Evolutionary conservation across 176 grass and related monocot genomes (phyloP), one percentile per base, ranked within the genome.

Genomic region (Oryza glaberrima): DNA sequence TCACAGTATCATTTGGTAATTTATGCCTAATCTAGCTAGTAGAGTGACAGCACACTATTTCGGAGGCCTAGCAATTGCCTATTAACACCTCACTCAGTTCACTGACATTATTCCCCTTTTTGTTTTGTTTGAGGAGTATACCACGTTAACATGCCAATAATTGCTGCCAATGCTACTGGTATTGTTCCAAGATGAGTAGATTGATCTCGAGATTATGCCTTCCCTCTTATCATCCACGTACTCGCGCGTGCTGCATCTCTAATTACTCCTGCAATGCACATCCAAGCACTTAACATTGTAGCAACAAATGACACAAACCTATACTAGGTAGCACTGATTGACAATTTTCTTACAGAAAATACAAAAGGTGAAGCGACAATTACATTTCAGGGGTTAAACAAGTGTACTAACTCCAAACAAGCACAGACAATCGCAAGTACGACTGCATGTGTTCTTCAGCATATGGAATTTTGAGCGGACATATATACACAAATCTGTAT

Each of bases 171-270:
- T 9, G 17, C 19, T 60, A 60, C 17, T n/a, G 6, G 56, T 9
- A n/a, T 22, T 60, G 56, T 60, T 60, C 56, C 56, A 60, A 60
- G 19, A 40, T 40, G 38, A 40, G 38, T 40, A 40, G 38, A n/a
- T 60, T 60, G 56, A 60, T 60, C 56, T 13, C 70, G 26, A 90
- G 91, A 49, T 90, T 90, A 70, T 94, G 88, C 46, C 44, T 76
- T 26, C 88, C 91, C 84, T 94, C 91, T 25, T 8, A 90, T 40
- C 82, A 74, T 90, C 88, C 22, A 93, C 85, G 3, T 88, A 93
- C 85, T 90, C 86, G 23, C 82, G 67, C 13, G 78, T 88, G 4
- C 67, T 94, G 77, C 88, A 86, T 86, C 84, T 88, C 0, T 86
- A 88, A 69, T 90, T 88, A 44, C 85, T 88, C 84, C 91, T 94